Conservation (phyloP, 2,329 filamentous ascomycete genomes). For the Orbilia quercus region DNA sequence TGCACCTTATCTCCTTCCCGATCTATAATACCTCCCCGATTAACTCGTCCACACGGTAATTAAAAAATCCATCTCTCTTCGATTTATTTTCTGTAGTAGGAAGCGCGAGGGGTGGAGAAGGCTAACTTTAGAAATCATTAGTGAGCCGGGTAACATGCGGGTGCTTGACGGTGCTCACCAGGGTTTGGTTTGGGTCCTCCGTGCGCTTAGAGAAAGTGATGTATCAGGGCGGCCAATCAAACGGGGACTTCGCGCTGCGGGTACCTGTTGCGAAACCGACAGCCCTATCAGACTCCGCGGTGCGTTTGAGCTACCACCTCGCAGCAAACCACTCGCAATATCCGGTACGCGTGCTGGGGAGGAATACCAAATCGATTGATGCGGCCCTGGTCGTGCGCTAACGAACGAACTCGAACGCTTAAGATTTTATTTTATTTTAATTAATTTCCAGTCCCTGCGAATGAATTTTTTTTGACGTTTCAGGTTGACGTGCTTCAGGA, state of each 20-base stretch:
- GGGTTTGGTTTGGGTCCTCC: no score
- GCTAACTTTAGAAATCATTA: slow-evolving; percentile 50
- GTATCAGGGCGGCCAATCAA: no score
- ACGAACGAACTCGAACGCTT: no score
- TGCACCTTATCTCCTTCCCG: slow-evolving; percentile 7
- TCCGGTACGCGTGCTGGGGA: slow-evolving; percentile 2
- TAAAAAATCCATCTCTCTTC: no score
- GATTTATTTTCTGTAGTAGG: slow-evolving; percentile 31
- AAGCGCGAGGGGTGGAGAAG: slow-evolving; percentile 34
- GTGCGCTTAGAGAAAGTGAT: slow-evolving; percentile 52
- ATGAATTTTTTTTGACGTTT: slow-evolving; percentile 35
- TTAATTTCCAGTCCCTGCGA: background rate
- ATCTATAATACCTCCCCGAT: slow-evolving; percentile 9
- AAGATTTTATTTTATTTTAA: no score
- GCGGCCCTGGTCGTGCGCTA: slow-evolving; percentile 35
- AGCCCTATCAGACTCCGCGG: slow-evolving; percentile 33
- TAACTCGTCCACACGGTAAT: slow-evolving; percentile 26
- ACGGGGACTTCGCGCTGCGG: slow-evolving; percentile 46
- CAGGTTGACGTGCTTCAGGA: slow-evolving; percentile 52
- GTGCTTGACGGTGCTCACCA: slow-evolving; percentile 18
- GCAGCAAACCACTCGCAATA: background rate
- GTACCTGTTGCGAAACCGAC: slow-evolving; percentile 41
- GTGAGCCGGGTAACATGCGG: no score
- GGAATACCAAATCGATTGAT: background rate
- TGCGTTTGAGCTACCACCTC: slow-evolving; percentile 3